Evolutionary conservation across 2,329 filamentous ascomycete species (phyloP), one percentile per base, ranked within the genome.

Genomic region (Cyclaneusma minus): DNA sequence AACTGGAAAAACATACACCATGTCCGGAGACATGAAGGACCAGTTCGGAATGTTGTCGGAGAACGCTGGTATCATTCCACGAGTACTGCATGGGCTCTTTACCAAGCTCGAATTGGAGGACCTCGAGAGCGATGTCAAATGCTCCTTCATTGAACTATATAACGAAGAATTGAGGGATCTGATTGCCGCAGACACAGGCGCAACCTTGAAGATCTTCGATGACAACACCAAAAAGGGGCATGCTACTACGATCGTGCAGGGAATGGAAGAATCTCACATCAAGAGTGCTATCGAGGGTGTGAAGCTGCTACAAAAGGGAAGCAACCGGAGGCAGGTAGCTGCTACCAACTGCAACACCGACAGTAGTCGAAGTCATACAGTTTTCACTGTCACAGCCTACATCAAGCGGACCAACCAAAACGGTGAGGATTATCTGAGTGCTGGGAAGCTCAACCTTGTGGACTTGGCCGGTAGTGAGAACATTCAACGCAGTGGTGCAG

Each of bases 321-420:
- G 84, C 50, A 65, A 89, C 54, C 92, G 85, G 52, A 78, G 89
- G 25, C 89, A 98, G 52, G 89, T 98, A n/a, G 91, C 89, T 5
- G 84, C 91, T 4, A 98, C 89, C n/a, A 95, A 95, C 53, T 98
- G 89, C 66, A 98, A 98, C 49, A 89, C 98, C 43, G 69, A 95
- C 29, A 94, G 85, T 53, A 94, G 85, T 42, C 74, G 89, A 50
- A 93, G 85, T 57, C 91, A 98, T 47, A 98, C 89, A 0, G 79
- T 98, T 13, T 98, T 98, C 47, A 95, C 89, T 6, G 81, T 98
- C 33, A 94, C 87, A 1, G 81, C 85, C 1, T 83, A 85, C 45
- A 76, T 84, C 43, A 93, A 92, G 52, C 75, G 78, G 34, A 70
- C 70, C 1, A 70, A 71, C 3, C 81, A 91, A 24, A 72, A 77